Percentiles rank a stretch among this genome's conserved stretches.
These are phyloP conservation scores for Vitis hybrid DNA, from an alignment of 177 flowering plant genomes.

Conservation along the genomic window DNA sequence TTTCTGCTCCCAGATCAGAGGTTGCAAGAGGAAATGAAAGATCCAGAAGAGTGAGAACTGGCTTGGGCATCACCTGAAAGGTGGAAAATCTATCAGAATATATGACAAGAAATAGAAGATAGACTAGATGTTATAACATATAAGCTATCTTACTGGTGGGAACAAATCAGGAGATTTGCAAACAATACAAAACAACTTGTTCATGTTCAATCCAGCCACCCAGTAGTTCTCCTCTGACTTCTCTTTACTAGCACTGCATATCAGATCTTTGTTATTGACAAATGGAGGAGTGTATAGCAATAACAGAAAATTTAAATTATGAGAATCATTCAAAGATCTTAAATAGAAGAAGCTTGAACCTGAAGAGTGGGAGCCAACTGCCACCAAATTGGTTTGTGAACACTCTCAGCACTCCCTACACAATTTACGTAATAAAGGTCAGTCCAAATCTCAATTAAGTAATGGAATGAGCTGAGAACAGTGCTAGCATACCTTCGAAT, in stretches of 20 bases:
- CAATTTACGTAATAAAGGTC: not conserved
- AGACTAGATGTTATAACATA: not conserved
- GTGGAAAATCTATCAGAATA: not conserved
- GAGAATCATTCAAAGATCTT: slow-evolving; percentile 3
- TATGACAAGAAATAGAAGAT: slow-evolving; percentile 4
- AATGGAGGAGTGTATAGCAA: not conserved
- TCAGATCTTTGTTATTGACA: not conserved
- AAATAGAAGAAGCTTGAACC: slow-evolving; percentile 41
- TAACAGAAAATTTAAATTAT: not conserved
- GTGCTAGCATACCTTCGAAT: slow-evolving; percentile 72
- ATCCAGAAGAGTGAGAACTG: slow-evolving; percentile 67
- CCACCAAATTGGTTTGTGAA: slow-evolving; percentile 81
- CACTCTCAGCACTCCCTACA: slow-evolving; percentile 86
- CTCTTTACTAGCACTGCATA: slow-evolving; percentile 63
- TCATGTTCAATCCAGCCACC: slow-evolving; percentile 82
- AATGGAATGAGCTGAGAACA: not conserved
- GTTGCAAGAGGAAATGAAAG: slow-evolving; percentile 84
- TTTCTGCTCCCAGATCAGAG: slow-evolving; percentile 88
- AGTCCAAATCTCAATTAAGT: slow-evolving; percentile 11
- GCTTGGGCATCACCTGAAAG: slow-evolving; percentile 83
- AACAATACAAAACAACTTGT: slow-evolving; percentile 74
- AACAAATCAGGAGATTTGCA: slow-evolving; percentile 76
- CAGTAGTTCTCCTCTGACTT: slow-evolving; percentile 79
- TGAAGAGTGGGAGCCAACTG: slow-evolving; percentile 93
- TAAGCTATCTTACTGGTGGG: slow-evolving; percentile 62